Percentiles rank a stretch among this genome's conserved stretches.
Conservation (phyloP, 1,284 basidiomycete species). For the Athelia psychrophila region DNA sequence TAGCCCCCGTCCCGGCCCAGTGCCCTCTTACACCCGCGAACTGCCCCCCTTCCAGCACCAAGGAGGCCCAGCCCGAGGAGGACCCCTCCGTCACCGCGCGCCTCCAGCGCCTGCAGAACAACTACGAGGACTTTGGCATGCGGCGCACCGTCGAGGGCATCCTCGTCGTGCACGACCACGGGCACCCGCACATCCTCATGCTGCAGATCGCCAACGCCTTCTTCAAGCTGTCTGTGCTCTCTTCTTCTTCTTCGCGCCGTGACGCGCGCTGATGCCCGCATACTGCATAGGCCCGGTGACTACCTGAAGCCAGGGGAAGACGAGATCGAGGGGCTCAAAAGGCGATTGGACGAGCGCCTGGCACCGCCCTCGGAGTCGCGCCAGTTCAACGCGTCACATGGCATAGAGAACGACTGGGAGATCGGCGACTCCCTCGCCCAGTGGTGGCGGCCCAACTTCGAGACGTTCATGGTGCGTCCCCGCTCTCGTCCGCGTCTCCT, state of each 20-base stretch:
- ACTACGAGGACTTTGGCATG: conserved; percentile 97
- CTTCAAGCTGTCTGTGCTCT: conserved; percentile 86
- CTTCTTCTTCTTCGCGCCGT: conserved; percentile 3
- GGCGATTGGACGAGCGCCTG: conserved; percentile 84
- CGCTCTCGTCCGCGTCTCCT: conserved; percentile 4
- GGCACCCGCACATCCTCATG: conserved; percentile 95
- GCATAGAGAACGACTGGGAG: conserved; percentile 89
- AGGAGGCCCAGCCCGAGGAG: conserved; percentile 94
- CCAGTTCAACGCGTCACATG: conserved; percentile 70
- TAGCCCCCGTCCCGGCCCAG: neutral
- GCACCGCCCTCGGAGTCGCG: conserved; percentile 67
- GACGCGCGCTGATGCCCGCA: neutral
- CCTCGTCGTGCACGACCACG: conserved; percentile 92
- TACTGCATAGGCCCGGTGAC: conserved; percentile 82
- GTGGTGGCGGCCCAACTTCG: conserved; percentile 98
- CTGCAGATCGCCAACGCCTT: conserved; percentile 98
- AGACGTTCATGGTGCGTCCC: conserved; percentile 92
- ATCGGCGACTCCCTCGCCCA: conserved; percentile 93
- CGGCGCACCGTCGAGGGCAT: conserved; percentile 95
- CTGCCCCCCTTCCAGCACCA: conserved; percentile 56
- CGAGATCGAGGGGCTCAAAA: conserved; percentile 87
- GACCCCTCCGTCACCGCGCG: conserved; percentile 92
- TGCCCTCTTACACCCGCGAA: conserved; percentile 3
- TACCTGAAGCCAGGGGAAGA: conserved; percentile 96
- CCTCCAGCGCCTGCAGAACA: conserved; percentile 87